Evolutionary conservation across 352 stramenopile species (phyloP).

Genomic region (Phytophthora pluvialis): DNA sequence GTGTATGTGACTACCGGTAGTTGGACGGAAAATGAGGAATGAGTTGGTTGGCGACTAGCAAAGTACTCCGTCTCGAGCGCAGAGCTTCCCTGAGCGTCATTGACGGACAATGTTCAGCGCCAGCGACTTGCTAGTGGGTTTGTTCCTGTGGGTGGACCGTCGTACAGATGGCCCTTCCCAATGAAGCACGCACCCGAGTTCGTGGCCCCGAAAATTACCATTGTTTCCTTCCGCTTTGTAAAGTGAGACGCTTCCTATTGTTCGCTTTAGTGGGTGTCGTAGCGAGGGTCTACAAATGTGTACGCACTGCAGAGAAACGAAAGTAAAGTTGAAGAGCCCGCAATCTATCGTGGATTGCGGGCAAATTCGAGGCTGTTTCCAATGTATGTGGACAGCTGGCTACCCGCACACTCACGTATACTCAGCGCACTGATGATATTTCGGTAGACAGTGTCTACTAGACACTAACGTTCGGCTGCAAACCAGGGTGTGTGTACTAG

Average conservation of each 20-base stretch:
- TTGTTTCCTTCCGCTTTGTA: background rate
- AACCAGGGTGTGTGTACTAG: too few species aligned
- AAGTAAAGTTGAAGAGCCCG: background rate
- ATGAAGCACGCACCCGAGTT: background rate
- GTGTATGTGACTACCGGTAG: background rate
- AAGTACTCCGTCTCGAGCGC: background rate
- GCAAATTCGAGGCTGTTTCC: background rate
- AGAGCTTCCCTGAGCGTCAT: background rate
- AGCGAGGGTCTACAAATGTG: background rate
- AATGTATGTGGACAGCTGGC: background rate
- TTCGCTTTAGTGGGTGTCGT: background rate
- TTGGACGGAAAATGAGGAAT: slow-evolving; percentile 22
- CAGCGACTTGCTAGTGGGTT: background rate
- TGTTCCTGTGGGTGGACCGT: background rate
- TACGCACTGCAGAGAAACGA: background rate
- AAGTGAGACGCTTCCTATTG: background rate
- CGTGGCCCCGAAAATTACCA: background rate
- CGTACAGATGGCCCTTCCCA: slow-evolving; percentile 2
- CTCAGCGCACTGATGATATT: too few species aligned
- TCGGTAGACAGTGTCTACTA: too few species aligned
- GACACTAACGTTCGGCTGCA: too few species aligned
- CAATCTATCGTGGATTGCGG: slow-evolving; percentile 1
- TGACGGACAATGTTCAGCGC: background rate
- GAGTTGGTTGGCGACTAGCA: slow-evolving; percentile 1
- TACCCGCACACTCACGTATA: background rate